phyloP scores from a whole-genome alignment of 2,329 filamentous ascomycete species.

The Talaromyces albobiverticillius region DNA sequence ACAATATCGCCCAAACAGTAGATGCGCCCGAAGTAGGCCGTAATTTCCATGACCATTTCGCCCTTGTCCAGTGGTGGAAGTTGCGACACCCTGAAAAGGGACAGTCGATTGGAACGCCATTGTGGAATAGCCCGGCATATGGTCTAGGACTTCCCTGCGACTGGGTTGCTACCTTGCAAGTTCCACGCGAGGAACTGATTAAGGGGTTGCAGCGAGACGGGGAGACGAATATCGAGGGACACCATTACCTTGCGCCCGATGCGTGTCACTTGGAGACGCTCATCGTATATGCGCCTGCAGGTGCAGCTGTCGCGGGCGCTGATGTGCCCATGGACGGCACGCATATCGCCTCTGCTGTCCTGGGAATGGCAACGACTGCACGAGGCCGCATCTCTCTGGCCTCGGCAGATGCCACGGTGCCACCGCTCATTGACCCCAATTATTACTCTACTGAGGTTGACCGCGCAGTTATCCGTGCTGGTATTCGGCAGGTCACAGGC shows the following conservation, averaged over 20 bases:
- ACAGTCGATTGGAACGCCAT: constrained; percentile 34
- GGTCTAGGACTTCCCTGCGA: constrained; percentile 35
- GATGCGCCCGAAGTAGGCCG: constrained; percentile 23
- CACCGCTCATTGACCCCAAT: constrained; percentile 28
- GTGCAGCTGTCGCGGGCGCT: constrained; percentile 9
- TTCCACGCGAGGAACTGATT: constrained; percentile 31
- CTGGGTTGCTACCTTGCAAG: constrained; percentile 33
- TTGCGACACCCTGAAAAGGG: constrained; percentile 33
- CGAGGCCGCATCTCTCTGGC: constrained; percentile 20
- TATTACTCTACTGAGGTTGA: constrained; percentile 26
- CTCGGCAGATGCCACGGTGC: constrained; percentile 15
- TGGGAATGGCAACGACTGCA: constrained; percentile 22
- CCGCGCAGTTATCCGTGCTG: not conserved
- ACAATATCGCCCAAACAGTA: constrained; percentile 27
- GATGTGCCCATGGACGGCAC: constrained; percentile 22
- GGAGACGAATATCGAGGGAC: constrained; percentile 19
- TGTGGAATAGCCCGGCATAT: constrained; percentile 38
- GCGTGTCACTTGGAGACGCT: constrained; percentile 19
- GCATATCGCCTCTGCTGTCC: constrained; percentile 21
- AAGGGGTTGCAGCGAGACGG: constrained; percentile 27
- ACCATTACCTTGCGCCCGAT: constrained; percentile 3
- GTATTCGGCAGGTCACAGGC: not conserved
- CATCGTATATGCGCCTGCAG: constrained; percentile 24
- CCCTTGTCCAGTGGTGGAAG: constrained; percentile 27
- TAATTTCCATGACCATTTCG: constrained; percentile 27